Evolutionary conservation across 139 green algal genomes (phyloP), one percentile per base, ranked within the genome.

Genomic region (Chlamydomonas sphaeroides): DNA sequence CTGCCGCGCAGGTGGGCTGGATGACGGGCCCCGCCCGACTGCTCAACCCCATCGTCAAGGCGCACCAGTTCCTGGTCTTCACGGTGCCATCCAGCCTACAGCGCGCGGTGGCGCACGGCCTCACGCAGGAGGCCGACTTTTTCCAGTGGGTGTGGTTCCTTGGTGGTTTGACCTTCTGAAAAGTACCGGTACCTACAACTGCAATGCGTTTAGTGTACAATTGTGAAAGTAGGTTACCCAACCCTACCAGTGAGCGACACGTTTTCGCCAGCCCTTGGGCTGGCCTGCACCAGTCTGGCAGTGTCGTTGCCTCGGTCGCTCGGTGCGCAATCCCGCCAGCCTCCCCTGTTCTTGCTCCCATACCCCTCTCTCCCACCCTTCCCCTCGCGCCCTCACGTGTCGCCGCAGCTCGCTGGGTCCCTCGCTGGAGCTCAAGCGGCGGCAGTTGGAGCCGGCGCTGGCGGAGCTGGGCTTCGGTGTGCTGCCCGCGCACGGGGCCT

Each of bases 21-120:
- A 88, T 95, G 75, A 92, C 92, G 0, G 92, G 92, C 28, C 92
- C 93, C 6, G 32, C 83, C 0, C n/a, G 38, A 33, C 72, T 97
- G 68, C 73, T 97, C 26, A 85, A 39, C 5, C 93, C 93, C 10
- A 88, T 94, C 77, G 88, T 92, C 76, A 96, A 95, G 84, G 94
- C 94, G 8, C 94, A 97, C 82, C 90, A 95, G 84, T 97, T 97
- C 78, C 56, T 97, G 53, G 89, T 90, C 5, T 97, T 97, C 79
- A 96, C 91, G 10, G 90, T 97, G n/a, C 82, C 93, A 21, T 90
- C 83, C 38, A 91, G 81, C 41, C 63, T 97, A 69, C 94, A 97
- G 87, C 86, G 85, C 23, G 93, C 91, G 0, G 93, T 96, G 5
- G 93, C 92, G 28, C 65, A 93, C 67, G 94, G 93, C 3, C 77